Percentiles rank a stretch among this genome's conserved stretches.
Evolutionary conservation across 805 yeast species (phyloP).

Genomic region (Kluyveromyces wickerhamii): DNA sequence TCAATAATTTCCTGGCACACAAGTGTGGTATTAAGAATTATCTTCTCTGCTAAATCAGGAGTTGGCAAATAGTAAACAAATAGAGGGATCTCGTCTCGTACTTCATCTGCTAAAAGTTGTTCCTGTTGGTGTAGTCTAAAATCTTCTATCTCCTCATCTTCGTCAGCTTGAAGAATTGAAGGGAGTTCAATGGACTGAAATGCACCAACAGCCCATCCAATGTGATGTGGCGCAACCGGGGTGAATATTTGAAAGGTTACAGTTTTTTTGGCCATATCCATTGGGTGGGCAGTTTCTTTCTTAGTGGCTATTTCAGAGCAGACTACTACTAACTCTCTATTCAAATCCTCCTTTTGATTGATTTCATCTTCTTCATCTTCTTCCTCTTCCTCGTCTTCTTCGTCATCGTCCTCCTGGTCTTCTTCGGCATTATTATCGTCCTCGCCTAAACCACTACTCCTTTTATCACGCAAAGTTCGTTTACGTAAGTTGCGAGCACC

Average conservation of each 20-base stretch:
- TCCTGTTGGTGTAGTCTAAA: constrained; percentile 14
- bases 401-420: constrained; percentile 24
- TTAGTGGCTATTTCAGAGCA: constrained; percentile 63
- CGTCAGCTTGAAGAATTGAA: constrained; percentile 22
- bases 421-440: constrained; percentile 17
- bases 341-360: constrained; percentile 16
- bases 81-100: constrained; percentile 43
- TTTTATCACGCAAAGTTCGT: constrained; percentile 3
- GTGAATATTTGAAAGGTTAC: constrained; percentile 66
- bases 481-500: constrained; percentile 17
- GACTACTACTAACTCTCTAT: constrained; percentile 51
- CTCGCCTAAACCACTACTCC: neutral
- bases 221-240: constrained; percentile 88
- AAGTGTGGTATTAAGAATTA: constrained; percentile 63
- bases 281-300: constrained; percentile 66
- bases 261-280: constrained; percentile 65
- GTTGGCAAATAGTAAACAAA: constrained; percentile 59
- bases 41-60: constrained; percentile 33
- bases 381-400: constrained; percentile 31
- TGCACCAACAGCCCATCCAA: constrained; percentile 93
- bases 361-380: constrained; percentile 28
- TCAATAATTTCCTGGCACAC: constrained; percentile 75
- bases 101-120: constrained; percentile 28
- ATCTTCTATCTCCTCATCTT: constrained; percentile 31
- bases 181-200: constrained; percentile 48